Conservation (phyloP, 768 basidiomycete species). For the Clathrus columnatus region DNA sequence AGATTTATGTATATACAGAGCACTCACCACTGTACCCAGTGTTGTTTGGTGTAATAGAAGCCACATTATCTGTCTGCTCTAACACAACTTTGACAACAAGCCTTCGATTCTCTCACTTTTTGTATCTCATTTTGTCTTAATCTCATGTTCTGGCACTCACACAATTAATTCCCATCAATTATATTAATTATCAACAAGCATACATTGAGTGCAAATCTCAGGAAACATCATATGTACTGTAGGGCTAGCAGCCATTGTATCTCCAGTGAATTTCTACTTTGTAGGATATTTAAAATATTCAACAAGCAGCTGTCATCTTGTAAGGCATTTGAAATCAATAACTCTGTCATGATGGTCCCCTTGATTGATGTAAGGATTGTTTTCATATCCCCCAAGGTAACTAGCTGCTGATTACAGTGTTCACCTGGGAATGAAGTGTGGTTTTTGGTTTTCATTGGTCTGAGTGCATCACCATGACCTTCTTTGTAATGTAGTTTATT, state of each 20-base stretch:
- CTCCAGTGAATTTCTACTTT: background rate
- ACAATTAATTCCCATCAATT: no score
- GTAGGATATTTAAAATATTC: background rate
- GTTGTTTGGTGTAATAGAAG: no score
- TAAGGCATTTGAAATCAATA: background rate
- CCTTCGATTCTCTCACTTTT: no score
- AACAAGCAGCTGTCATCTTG: background rate
- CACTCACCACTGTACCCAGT: no score
- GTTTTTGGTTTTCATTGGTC: background rate
- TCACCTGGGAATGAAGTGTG: background rate
- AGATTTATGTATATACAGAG: no score
- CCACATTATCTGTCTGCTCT: no score
- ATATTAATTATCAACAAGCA: no score
- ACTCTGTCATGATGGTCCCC: background rate
- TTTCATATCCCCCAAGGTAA: background rate
- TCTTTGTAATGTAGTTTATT: conserved; percentile 20
- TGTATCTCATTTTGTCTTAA: no score
- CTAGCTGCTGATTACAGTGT: background rate
- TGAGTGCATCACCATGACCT: conserved; percentile 16
- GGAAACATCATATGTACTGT: no score
- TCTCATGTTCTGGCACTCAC: no score
- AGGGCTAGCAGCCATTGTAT: background rate
- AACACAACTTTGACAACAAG: no score
- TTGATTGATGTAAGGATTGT: background rate
- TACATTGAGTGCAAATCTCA: no score